Percentiles rank a stretch among this genome's conserved stretches.
These are phyloP conservation scores for Trichoderma breve DNA, from an alignment of 2,329 filamentous ascomycete genomes.

Conservation along the genomic window DNA sequence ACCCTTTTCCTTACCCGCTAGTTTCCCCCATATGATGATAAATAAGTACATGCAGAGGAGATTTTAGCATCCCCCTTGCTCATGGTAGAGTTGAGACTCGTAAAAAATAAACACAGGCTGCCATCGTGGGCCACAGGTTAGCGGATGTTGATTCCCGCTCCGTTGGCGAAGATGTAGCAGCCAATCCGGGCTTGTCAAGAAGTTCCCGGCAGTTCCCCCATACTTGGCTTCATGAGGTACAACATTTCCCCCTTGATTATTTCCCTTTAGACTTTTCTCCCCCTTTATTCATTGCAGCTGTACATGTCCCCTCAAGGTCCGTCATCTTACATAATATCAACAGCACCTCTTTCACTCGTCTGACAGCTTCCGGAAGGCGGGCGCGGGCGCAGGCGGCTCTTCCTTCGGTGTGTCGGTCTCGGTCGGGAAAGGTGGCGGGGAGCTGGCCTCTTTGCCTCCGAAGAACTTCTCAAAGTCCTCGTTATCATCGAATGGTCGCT, in stretches of 20 bases:
- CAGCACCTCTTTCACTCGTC: slow-evolving; percentile 22
- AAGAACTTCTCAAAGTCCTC: slow-evolving; percentile 97
- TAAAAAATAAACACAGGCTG: slow-evolving; percentile 8
- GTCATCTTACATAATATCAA: background rate
- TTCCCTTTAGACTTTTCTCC: background rate
- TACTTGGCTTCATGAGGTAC: background rate
- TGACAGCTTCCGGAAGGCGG: slow-evolving; percentile 37
- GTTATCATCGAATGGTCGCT: slow-evolving; percentile 75
- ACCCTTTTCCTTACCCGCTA: background rate
- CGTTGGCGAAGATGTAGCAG: background rate
- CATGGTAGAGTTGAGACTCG: slow-evolving; percentile 23
- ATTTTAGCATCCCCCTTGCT: slow-evolving; percentile 9
- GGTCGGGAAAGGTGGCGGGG: slow-evolving; percentile 55
- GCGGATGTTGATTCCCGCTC: background rate
- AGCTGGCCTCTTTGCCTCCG: slow-evolving; percentile 55
- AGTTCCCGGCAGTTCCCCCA: slow-evolving; percentile 15
- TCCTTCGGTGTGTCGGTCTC: slow-evolving; percentile 41
- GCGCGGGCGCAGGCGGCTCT: slow-evolving; percentile 38
- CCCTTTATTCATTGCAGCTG: background rate
- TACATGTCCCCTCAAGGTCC: background rate
- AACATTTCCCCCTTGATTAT: background rate
- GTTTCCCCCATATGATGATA: slow-evolving; percentile 11
- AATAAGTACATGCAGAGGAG: slow-evolving; percentile 19
- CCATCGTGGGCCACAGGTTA: background rate
- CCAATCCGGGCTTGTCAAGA: slow-evolving; percentile 16